These are phyloP conservation scores for Yamadazyma atmosphaerica DNA, from an alignment of 1,139 yeast genomes.

Conservation along the genomic window DNA sequence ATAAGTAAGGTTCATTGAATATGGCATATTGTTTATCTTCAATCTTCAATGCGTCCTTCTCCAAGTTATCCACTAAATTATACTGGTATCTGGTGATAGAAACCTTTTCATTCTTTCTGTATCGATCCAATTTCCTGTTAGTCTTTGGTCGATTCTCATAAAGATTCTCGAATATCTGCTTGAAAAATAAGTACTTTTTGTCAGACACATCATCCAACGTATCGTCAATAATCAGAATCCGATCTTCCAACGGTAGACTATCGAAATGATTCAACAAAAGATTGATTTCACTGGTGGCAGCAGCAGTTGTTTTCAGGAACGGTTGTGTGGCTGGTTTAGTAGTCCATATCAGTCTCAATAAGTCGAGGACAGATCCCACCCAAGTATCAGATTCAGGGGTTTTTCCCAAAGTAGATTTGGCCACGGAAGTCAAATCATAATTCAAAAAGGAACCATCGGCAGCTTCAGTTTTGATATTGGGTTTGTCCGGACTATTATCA, in stretches of 20 bases:
- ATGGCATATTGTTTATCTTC: constrained; percentile 15
- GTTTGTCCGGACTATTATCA: too few relatives aligned
- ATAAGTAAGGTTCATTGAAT: constrained; percentile 48
- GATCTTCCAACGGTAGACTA: constrained; percentile 6
- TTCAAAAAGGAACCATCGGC: background rate
- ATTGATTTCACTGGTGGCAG: constrained; percentile 13
- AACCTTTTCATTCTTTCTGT: constrained; percentile 39
- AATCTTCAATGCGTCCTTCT: constrained; percentile 21
- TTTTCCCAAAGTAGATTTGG: background rate
- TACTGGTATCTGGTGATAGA: constrained; percentile 53
- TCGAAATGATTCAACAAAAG: constrained; percentile 16
- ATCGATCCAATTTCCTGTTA: constrained; percentile 30
- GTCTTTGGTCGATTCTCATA: constrained; percentile 39
- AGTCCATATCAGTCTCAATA: background rate
- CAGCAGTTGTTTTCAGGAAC: constrained; percentile 18
- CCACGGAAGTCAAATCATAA: background rate
- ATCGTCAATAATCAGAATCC: constrained; percentile 9
- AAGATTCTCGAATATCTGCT: constrained; percentile 35
- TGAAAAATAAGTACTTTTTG: constrained; percentile 24
- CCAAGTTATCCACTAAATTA: constrained; percentile 10
- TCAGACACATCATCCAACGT: constrained; percentile 8
- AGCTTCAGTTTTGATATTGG: background rate
- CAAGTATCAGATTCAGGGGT: constrained; percentile 1
- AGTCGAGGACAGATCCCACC: background rate
- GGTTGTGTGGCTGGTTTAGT: constrained; percentile 13